Percentiles rank a stretch among this genome's conserved stretches.
phyloP scores from a whole-genome alignment of 495 filamentous ascomycete genomes.

The Hyaloscypha variabilis region DNA sequence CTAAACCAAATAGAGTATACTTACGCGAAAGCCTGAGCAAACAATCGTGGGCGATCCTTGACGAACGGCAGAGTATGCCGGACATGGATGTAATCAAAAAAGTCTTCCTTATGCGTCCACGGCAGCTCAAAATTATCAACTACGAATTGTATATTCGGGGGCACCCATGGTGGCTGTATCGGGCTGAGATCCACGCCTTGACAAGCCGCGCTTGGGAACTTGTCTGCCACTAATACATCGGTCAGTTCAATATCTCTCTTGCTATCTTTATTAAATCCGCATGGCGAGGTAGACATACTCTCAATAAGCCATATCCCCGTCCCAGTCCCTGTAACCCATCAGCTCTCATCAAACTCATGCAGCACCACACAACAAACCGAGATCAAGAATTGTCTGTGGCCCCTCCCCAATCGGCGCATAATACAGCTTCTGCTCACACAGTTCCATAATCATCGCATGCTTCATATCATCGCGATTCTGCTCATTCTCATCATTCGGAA shows the following conservation, averaged over 20 bases:
- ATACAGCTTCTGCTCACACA: slow-evolving; percentile 47
- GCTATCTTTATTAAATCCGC: no score
- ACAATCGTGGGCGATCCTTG: neutral
- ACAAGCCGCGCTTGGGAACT: slow-evolving; percentile 55
- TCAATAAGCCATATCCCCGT: slow-evolving; percentile 69
- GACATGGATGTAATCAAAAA: neutral
- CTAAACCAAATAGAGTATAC: no score
- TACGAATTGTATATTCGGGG: neutral
- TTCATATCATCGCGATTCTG: slow-evolving; percentile 74
- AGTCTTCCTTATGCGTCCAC: neutral
- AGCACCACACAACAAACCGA: no score
- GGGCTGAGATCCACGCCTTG: slow-evolving; percentile 70
- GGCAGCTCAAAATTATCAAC: neutral
- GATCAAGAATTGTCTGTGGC: slow-evolving; percentile 57
- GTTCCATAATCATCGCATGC: slow-evolving; percentile 57
- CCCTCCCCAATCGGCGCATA: slow-evolving; percentile 50
- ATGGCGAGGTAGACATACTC: slow-evolving; percentile 44
- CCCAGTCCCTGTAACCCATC: no score
- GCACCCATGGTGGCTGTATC: slow-evolving; percentile 61
- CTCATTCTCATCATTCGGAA: slow-evolving; percentile 67
- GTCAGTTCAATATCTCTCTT: no score
- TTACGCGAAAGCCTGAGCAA: neutral
- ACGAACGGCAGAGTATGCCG: neutral
- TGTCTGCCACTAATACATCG: slow-evolving; percentile 54
- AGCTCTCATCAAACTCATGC: no score